Conservation (phyloP, 129 eudicot species). For the Helianthus tuberosus region DNA sequence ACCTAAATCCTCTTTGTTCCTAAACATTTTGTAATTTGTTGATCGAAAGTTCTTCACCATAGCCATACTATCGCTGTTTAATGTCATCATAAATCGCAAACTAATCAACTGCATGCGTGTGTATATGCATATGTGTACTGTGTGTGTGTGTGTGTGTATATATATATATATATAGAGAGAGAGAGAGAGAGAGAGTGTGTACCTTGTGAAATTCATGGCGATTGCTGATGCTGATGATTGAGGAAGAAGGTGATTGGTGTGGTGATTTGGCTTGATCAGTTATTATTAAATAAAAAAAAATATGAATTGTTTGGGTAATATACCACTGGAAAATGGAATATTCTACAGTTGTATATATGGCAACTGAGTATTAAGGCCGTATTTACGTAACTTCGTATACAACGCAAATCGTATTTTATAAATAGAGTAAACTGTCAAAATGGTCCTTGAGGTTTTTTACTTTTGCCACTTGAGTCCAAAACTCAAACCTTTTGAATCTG, state of each 20-base stretch:
- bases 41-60: not conserved
- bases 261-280: not conserved
- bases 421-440: no score
- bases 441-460: no score
- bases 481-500: no score
- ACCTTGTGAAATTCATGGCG: conserved; percentile 6
- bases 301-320: conserved; percentile 3
- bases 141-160: no score
- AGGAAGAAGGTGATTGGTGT: conserved; percentile 8
- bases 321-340: conserved; percentile 27
- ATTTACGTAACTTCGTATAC: not conserved
- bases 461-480: no score
- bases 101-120: not conserved
- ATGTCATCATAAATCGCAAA: not conserved
- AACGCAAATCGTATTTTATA: no score
- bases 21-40: not conserved
- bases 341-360: conserved; percentile 8
- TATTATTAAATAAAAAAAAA: not conserved
- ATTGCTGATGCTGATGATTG: conserved; percentile 18
- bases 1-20: not conserved
- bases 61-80: conserved; percentile 7
- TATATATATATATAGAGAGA: not conserved
- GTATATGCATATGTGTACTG: no score
- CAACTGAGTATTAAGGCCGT: not conserved
- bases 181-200: conserved; percentile 4